phyloP scores from a whole-genome alignment of 257 asterid species.

The Prunella vulgaris region DNA sequence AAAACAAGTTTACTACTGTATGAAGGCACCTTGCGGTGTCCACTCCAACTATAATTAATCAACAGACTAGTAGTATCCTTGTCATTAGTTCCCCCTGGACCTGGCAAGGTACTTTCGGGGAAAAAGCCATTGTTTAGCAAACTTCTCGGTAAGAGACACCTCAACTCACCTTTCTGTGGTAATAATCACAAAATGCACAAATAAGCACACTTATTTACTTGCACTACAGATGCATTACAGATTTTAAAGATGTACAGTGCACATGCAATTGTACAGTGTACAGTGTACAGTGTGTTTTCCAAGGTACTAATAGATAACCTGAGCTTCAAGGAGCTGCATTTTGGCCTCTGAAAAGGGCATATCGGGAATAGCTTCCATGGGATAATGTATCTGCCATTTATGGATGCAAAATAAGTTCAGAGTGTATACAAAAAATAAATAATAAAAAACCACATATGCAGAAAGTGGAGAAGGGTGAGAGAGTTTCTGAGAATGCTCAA shows the following conservation, averaged over 20 bases:
- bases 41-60: slow-evolving; percentile 70
- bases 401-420: slow-evolving; percentile 7
- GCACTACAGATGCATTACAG: slow-evolving; percentile 6
- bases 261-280: not conserved
- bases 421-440: not conserved
- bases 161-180: slow-evolving; percentile 70
- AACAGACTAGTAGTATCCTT: slow-evolving; percentile 21
- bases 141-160: slow-evolving; percentile 72
- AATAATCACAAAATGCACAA: slow-evolving; percentile 8
- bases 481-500: not conserved
- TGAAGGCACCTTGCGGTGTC: slow-evolving; percentile 65
- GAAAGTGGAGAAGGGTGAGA: not conserved
- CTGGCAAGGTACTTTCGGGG: slow-evolving; percentile 38
- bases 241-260: not conserved
- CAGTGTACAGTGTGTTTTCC: not conserved
- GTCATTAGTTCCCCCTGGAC: slow-evolving; percentile 28
- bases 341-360: slow-evolving; percentile 66
- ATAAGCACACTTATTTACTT: not conserved
- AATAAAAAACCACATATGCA: not conserved
- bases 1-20: slow-evolving; percentile 64
- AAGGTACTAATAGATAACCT: slow-evolving; percentile 42
- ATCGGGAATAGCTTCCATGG: slow-evolving; percentile 63
- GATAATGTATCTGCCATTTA: slow-evolving; percentile 70
- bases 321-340: slow-evolving; percentile 87
- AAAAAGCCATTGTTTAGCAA: slow-evolving; percentile 69